Evolutionary conservation across 495 filamentous ascomycete species (phyloP).

Genomic region (Echria macrotheca): DNA sequence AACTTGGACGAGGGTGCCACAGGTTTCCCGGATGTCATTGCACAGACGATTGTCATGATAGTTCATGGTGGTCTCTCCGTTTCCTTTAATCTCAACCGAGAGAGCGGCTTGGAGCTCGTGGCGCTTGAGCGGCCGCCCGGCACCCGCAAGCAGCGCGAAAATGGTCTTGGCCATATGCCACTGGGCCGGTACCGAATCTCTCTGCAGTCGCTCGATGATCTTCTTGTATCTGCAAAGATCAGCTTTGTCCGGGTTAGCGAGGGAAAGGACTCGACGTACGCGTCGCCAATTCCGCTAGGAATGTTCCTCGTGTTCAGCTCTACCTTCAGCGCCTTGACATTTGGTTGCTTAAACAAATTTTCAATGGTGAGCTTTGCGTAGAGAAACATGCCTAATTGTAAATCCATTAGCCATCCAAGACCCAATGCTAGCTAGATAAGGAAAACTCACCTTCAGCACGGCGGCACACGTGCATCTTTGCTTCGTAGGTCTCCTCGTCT

Average conservation of each 20-base stretch:
- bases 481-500: constrained; percentile 4
- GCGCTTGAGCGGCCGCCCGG: constrained; percentile 41
- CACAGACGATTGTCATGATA: constrained; percentile 26
- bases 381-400: constrained; percentile 50
- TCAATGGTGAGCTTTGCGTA: constrained; percentile 42
- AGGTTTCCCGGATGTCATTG: constrained; percentile 33
- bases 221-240: constrained; percentile 32
- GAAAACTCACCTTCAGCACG: constrained; percentile 4
- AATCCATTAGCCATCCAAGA: neutral
- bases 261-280: constrained; percentile 24
- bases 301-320: constrained; percentile 29
- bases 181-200: constrained; percentile 13
- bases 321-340: constrained; percentile 19
- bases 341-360: constrained; percentile 33
- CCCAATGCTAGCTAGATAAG: neutral
- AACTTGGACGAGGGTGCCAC: constrained; percentile 40
- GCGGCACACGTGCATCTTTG: constrained; percentile 12
- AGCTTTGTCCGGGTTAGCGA: neutral
- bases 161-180: constrained; percentile 29
- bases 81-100: constrained; percentile 23
- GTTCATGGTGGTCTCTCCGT: constrained; percentile 12
- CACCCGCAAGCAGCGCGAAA: constrained; percentile 40
- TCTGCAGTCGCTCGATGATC: constrained; percentile 32
- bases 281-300: constrained; percentile 33
- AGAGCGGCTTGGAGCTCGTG: constrained; percentile 43